Percentiles rank a stretch among this genome's conserved stretches.
Evolutionary conservation across 164 flowering plant genomes (phyloP).

Genomic region (Aristolochia contorta): DNA sequence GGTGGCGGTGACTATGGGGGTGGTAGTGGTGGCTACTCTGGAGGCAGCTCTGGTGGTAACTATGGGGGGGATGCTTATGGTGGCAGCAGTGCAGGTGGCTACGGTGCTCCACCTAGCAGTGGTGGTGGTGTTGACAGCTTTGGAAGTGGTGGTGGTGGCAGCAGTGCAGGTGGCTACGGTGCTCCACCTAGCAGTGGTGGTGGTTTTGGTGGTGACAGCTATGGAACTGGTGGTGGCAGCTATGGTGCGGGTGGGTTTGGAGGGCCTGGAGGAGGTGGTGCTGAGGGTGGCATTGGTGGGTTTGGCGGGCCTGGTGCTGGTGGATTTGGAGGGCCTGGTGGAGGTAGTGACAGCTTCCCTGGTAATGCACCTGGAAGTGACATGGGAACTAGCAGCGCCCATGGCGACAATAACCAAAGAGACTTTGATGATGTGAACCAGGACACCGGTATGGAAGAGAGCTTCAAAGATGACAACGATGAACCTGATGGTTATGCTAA

Average conservation of each 20-base stretch:
- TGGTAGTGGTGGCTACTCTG: background rate
- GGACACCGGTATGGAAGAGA: conserved; percentile 10
- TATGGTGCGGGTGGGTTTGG: background rate
- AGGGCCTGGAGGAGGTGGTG: background rate
- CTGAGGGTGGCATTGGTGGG: background rate
- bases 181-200: background rate
- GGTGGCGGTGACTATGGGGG: conserved; percentile 1
- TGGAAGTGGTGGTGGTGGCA: conserved; percentile 6
- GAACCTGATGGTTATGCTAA: conserved; percentile 34
- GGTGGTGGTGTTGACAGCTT: background rate
- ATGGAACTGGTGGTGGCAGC: conserved; percentile 4
- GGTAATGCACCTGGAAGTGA: conserved; percentile 2
- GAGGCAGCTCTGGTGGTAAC: background rate
- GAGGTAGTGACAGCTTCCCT: background rate
- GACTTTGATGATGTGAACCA: background rate
- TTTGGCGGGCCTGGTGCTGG: conserved; percentile 4
- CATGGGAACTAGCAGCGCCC: conserved; percentile 6
- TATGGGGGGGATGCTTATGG: conserved; percentile 1
- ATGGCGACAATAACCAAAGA: background rate
- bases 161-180: background rate
- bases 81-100: conserved; percentile 1
- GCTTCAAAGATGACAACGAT: conserved; percentile 28
- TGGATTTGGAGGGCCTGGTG: background rate
- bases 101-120: background rate
- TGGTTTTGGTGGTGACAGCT: background rate